Base-by-base conservation (phyloP, 169 alveolate genomes). In the Babesia gibsoni region DNA sequence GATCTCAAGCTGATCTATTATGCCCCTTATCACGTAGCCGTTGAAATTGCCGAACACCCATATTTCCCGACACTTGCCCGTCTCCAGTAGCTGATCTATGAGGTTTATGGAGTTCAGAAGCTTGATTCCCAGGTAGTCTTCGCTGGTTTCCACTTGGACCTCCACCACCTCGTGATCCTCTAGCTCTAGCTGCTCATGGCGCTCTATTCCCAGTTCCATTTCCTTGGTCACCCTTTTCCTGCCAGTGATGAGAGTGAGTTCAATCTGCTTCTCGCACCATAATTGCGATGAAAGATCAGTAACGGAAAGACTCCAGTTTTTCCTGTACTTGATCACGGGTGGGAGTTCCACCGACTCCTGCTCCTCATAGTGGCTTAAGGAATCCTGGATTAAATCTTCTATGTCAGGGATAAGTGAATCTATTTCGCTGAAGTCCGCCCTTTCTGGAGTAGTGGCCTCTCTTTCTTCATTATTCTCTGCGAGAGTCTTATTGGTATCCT, bases 251-350 rank as follows among this genome's bases (percentile, higher is more conserved):
- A 89, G 81, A 25, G 78, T 77, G 67, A 73, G 70, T 49, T 85
- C 92, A n/a, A 85, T 50, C 69, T 85, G 90, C 58, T 82, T 88
- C 59, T 89, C 93, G 56, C 93, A 89, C 93, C 93, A 89, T 32
- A 89, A 46, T 30, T 89, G 93, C 39, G 90, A 72, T 9, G 92
- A 84, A 20, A 89, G 57, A 50, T 89, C 93, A 2, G 93, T 89
- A 16, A 89, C 89, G 25, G 89, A 79, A 48, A 89, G 66, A 37
- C 72, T 77, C 83, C 91, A 82, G 65, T 89, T 89, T 56, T 89
- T 89, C 52, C 68, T 68, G 68, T 59, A 79, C 57, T 61, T 79
- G 65, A 79, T 27, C 20, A 79, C 88, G n/a, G 88, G 88, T 6
- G 88, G 88, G 14, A 79, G 83, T 12, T 14, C 52, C 0, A 36